Evolutionary conservation across 129 eudicot genomes (phyloP), one percentile per base, ranked within the genome.

Genomic region (Artemisia argyi): DNA sequence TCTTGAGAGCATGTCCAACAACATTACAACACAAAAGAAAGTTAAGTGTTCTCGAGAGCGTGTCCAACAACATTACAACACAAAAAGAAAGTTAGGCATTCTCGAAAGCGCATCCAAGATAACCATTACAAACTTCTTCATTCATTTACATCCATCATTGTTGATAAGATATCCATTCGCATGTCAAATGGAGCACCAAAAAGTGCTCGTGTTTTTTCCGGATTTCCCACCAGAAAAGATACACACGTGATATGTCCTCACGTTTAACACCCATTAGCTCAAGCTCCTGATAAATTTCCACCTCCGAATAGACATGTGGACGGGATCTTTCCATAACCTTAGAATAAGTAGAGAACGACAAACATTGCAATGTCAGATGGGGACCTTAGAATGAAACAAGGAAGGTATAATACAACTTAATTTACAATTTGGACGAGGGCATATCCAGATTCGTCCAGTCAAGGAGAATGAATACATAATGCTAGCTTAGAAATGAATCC

Each of bases 321-420:
- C 72, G 60, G n/a, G 72, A 68, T 2, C 48, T 67, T 51, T 68
- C 48, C 60, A 68, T 48, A 6, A 68, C 22, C 22, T 68, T 20
- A 68, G 1, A 24, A 49, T 68, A 22, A 68, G 46, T 2, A 51
- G 19, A 1, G 20, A 48, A 7, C 2, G 10, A 50, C 5, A 50
- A 49, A 26, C 28, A 26, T 49, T 51, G 66, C 46, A 14, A 14
- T 61, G 66, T 22, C 11, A 61, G 8, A 61, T 28, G 18, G 44
- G 18, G 11, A 60, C 65, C 65, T 42, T 60, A 22, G 28, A 20
- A 26, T 60, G 46, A 60, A 60, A 24, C 44, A 60, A 24, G 30
- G 19, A 7, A 19, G 39, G 15, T 58, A 58, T 17, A 26, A 57
- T 57, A 57, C 2, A 2, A 15, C 62, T 57, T 57, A 56, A 26